These are phyloP conservation scores for Cryphonectria carpinicola DNA, from an alignment of 2,329 filamentous ascomycete species.

Conservation along the genomic window DNA sequence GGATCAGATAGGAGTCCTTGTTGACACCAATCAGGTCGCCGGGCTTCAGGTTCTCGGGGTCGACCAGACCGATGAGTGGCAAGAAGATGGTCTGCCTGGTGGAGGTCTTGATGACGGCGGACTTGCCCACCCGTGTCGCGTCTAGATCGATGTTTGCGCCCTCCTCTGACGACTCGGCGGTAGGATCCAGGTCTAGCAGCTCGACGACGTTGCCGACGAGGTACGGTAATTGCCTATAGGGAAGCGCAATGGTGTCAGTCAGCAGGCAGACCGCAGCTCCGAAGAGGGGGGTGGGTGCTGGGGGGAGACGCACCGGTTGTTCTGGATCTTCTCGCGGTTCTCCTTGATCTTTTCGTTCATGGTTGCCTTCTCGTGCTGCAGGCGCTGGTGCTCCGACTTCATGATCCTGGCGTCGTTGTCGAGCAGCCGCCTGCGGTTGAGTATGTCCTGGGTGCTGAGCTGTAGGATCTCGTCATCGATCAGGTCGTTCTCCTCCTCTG, in stretches of 20 bases:
- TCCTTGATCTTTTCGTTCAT: slow-evolving; percentile 99
- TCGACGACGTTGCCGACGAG: slow-evolving; percentile 98
- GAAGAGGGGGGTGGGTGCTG: slow-evolving; percentile 15
- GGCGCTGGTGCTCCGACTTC: slow-evolving; percentile 93
- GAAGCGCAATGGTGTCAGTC: slow-evolving; percentile 29
- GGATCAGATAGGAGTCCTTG: slow-evolving; percentile 96
- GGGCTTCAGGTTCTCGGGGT: slow-evolving; percentile 92
- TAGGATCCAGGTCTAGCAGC: slow-evolving; percentile 93
- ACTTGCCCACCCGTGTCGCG: slow-evolving; percentile 95
- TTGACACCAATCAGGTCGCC: slow-evolving; percentile 97
- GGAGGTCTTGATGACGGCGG: slow-evolving; percentile 98
- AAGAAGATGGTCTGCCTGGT: slow-evolving; percentile 98
- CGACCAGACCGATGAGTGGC: slow-evolving; percentile 93
- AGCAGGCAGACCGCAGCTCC: slow-evolving; percentile 24
- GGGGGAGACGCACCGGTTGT: slow-evolving; percentile 75
- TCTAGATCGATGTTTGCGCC: slow-evolving; percentile 98
- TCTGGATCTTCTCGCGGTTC: slow-evolving; percentile 97
- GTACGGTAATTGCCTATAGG: slow-evolving; percentile 88
- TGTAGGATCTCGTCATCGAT: slow-evolving; percentile 92
- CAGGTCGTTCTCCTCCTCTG: slow-evolving; percentile 68
- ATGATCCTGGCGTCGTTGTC: slow-evolving; percentile 99
- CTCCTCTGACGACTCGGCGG: slow-evolving; percentile 93
- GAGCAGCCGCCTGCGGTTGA: slow-evolving; percentile 85
- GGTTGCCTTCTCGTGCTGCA: slow-evolving; percentile 91
- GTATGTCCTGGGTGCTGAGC: slow-evolving; percentile 92